Base-by-base conservation (phyloP, 2,329 filamentous ascomycete genomes). In the Juglanconis sp. region DNA sequence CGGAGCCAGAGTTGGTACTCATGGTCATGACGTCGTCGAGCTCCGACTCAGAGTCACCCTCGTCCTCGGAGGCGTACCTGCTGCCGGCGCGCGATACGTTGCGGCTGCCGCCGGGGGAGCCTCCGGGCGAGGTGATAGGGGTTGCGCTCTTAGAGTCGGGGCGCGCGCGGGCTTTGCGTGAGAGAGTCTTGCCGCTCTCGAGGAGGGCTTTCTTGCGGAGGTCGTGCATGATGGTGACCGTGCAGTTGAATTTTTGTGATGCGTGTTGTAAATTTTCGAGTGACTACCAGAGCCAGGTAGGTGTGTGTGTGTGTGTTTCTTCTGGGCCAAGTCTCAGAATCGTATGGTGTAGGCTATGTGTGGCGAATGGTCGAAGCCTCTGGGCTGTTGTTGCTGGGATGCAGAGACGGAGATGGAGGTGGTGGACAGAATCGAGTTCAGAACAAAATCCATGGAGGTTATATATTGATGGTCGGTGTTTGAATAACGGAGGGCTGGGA, bases 101-200 rank as follows among this genome's bases (percentile, higher is more conserved):
- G 17, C 85, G 84, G 49, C 86, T 88, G 60, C 79, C 79, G 46
- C 78, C 72, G 5, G 83, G 78, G 5, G 87, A 89, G 64, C 76
- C 79, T 34, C 78, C 77, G 48, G 86, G 85, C 15, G 86, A 89
- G 36, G 77, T 78, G 59, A 80, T 78, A 38, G 83, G 82, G 1
- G 87, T 88, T 60, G 79, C 81, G 35, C 81, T 78, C n/a, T 81
- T 80, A 3, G 81, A 82, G 63, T 82, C 81, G 47, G 79, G 78
- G 62, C 80, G 79, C 30, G 83, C 82, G 63, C 80, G 81, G 30
- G 87, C 86, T 73, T 91, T 91, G 68, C 81, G 82, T 51, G 89
- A 91, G 38, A 85, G 75, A 15, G 88, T 92, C 77, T 92, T 92
- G 71, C 84, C 83, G 76, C 85, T 87, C 74, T 88, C 87, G 63